phyloP scores from a whole-genome alignment of 805 yeast species.

The Wickerhamomyces sydowiorum region DNA sequence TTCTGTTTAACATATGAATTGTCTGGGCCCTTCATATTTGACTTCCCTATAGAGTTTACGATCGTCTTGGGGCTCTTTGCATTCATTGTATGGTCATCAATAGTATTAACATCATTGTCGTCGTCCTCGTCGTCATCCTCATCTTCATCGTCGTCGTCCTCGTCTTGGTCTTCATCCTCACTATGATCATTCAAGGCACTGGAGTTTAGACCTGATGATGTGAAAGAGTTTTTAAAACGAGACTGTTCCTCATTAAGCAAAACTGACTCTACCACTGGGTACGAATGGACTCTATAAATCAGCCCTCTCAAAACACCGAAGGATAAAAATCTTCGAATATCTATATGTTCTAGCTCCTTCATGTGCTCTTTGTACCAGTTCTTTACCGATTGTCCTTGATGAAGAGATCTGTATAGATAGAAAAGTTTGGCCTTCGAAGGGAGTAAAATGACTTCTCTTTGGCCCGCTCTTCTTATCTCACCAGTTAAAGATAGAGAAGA shows the following conservation, averaged over 20 bases:
- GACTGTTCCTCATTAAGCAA: slow-evolving; percentile 9
- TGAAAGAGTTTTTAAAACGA: background rate
- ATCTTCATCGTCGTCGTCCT: background rate
- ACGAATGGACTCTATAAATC: slow-evolving; percentile 74
- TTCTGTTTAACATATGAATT: too few species aligned
- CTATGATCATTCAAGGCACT: background rate
- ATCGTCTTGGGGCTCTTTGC: too few species aligned
- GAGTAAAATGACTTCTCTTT: slow-evolving; percentile 23
- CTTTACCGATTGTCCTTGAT: slow-evolving; percentile 69
- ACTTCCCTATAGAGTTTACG: too few species aligned
- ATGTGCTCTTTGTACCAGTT: slow-evolving; percentile 78
- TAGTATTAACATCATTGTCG: too few species aligned
- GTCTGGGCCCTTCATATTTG: too few species aligned
- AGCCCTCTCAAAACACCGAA: slow-evolving; percentile 83
- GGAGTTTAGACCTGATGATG: background rate
- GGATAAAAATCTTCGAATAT: slow-evolving; percentile 75
- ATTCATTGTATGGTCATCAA: too few species aligned
- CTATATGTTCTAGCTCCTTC: slow-evolving; percentile 55
- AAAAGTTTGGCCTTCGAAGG: slow-evolving; percentile 68
- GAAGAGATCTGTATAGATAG: slow-evolving; percentile 67
- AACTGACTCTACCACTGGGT: slow-evolving; percentile 39
- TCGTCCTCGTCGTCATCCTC: background rate
- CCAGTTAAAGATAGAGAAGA: slow-evolving; percentile 13
- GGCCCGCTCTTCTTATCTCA: background rate
- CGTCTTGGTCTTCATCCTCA: background rate